Percentiles rank a stretch among this genome's conserved stretches.
phyloP scores from a whole-genome alignment of 257 asterid genomes.

The Parsonsia alboflavescens region DNA sequence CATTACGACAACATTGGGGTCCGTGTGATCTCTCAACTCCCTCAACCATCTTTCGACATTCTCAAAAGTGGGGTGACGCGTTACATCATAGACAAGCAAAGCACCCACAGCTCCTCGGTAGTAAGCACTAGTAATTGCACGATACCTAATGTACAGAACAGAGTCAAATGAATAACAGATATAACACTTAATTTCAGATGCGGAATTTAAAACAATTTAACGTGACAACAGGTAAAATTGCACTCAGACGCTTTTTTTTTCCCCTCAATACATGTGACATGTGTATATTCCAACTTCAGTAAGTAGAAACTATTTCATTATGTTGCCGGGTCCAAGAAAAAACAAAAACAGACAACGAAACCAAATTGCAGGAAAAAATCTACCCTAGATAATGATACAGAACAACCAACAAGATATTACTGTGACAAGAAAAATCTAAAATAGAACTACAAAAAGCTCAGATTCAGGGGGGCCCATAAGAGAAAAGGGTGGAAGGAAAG shows the following conservation, averaged over 20 bases:
- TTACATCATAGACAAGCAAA: constrained; percentile 35
- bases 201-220: neutral
- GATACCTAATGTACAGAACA: constrained; percentile 21
- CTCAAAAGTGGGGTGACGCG: constrained; percentile 31
- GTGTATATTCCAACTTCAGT: neutral
- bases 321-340: neutral
- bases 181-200: neutral
- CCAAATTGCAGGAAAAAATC: neutral
- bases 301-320: neutral
- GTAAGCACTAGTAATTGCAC: constrained; percentile 41
- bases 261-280: neutral
- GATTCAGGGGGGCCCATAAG: too few relatives aligned
- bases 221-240: neutral
- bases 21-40: constrained; percentile 37
- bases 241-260: neutral
- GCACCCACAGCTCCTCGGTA: constrained; percentile 43
- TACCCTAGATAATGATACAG: too few relatives aligned
- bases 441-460: neutral
- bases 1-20: constrained; percentile 36
- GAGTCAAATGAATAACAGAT: neutral
- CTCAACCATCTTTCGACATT: constrained; percentile 32
- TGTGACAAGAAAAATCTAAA: neutral
- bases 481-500: neutral
- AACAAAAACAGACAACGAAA: neutral
- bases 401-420: neutral